phyloP scores from a whole-genome alignment of 352 stramenopile genomes.

The Thalassiosira hispida region DNA sequence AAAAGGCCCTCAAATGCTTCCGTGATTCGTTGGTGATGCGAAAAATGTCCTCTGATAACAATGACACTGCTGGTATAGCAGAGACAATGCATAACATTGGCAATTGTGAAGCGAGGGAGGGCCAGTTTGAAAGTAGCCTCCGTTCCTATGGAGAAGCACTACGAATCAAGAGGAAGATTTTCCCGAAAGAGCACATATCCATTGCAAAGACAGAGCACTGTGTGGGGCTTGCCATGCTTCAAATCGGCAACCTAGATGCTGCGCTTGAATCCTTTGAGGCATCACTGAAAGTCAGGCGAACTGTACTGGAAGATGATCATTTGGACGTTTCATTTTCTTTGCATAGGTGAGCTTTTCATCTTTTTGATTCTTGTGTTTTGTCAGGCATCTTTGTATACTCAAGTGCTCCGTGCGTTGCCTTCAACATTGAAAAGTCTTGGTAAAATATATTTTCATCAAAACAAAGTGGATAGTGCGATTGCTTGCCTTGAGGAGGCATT shows the following conservation, averaged over 20 bases:
- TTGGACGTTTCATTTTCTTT: slow-evolving; percentile 62
- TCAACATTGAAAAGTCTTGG: slow-evolving; percentile 38
- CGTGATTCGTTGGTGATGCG: slow-evolving; percentile 50
- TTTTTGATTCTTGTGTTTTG: background rate
- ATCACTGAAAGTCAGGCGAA: slow-evolving; percentile 39
- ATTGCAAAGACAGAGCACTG: slow-evolving; percentile 61
- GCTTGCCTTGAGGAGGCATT: slow-evolving; percentile 46
- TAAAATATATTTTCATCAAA: slow-evolving; percentile 56
- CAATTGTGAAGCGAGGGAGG: slow-evolving; percentile 52
- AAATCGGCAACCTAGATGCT: slow-evolving; percentile 44
- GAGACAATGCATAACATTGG: slow-evolving; percentile 62
- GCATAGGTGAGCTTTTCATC: slow-evolving; percentile 36
- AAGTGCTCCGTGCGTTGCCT: background rate
- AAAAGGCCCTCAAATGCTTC: slow-evolving; percentile 60
- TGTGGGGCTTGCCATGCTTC: slow-evolving; percentile 45
- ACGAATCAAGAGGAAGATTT: slow-evolving; percentile 42
- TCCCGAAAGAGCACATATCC: slow-evolving; percentile 25
- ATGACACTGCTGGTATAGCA: slow-evolving; percentile 38
- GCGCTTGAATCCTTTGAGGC: slow-evolving; percentile 42
- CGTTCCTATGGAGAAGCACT: slow-evolving; percentile 42
- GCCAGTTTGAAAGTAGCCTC: slow-evolving; percentile 42
- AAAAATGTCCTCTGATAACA: slow-evolving; percentile 18
- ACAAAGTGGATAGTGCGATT: slow-evolving; percentile 45
- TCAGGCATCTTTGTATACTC: too few species aligned
- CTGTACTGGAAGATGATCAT: slow-evolving; percentile 48